Conservation (phyloP, 768 basidiomycete species). For the Amanita jacksonii region DNA sequence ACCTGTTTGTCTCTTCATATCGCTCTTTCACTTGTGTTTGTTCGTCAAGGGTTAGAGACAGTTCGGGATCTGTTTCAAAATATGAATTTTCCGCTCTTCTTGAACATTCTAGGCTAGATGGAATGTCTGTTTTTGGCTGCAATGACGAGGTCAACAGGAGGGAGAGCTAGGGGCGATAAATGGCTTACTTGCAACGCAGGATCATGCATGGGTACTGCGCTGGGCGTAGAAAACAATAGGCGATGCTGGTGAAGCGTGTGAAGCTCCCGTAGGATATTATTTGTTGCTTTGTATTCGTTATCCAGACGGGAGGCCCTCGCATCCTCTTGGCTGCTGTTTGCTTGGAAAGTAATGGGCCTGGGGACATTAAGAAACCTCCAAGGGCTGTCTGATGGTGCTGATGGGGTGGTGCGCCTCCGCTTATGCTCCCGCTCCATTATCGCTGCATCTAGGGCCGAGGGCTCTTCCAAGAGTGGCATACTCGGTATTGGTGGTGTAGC, state of each 20-base stretch:
- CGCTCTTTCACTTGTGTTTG: slow-evolving; percentile 39
- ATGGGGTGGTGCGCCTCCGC: slow-evolving; percentile 28
- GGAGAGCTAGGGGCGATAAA: neutral
- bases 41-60: slow-evolving; percentile 25
- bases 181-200: slow-evolving; percentile 1
- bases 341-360: neutral
- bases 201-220: neutral
- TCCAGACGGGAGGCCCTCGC: neutral
- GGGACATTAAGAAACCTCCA: slow-evolving; percentile 35
- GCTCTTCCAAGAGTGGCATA: slow-evolving; percentile 3
- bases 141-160: neutral
- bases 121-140: neutral
- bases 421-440: slow-evolving; percentile 31
- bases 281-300: slow-evolving; percentile 47
- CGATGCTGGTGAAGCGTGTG: slow-evolving; percentile 63
- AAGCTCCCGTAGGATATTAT: slow-evolving; percentile 59
- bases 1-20: slow-evolving; percentile 62
- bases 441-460: slow-evolving; percentile 9
- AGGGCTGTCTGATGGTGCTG: slow-evolving; percentile 36
- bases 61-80: slow-evolving; percentile 6
- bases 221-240: slow-evolving; percentile 26
- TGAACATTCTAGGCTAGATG: neutral
- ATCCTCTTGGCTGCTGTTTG: neutral
- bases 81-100: neutral
- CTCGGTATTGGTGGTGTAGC: slow-evolving; percentile 31